Base-by-base conservation (phyloP, 176 grass and related monocot species). In the Lolium rigidum region DNA sequence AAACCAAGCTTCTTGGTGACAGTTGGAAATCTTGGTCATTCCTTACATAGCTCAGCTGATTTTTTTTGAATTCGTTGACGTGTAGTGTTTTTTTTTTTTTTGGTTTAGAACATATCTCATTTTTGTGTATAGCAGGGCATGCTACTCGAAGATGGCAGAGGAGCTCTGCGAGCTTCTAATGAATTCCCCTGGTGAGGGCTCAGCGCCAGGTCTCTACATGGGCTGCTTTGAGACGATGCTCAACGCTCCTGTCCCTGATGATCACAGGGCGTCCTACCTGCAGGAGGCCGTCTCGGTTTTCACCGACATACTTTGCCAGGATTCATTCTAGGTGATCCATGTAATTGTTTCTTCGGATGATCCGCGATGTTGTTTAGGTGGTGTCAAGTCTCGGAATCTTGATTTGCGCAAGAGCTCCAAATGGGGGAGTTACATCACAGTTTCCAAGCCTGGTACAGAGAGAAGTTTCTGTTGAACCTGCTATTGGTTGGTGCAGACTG, bases 91-190 rank as follows among this genome's bases (percentile, higher is more conserved):
- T 28, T 18, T 68, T 15, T 21, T 18, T 75, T 17, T 69, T 60
- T 64, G 4, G 26, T 46, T 28, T 12, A 15, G 44, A 69, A 50
- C 25, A 65, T 81, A 37, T 83, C 12, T 80, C 22, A 81, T 51
- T 43, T 4, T 80, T 39, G 14, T 28, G 49, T 89, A 60, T 39
- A 41, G 55, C 90, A 95, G 96, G 90, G 94, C 79, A 73, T 89
- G 90, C 83, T 98, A 86, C 84, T 90, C 93, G 1, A 98, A 98
- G 74, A 98, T 98, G 93, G 64, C 92, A 41, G 90, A 91, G 47
- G 96, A 95, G 61, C 90, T 98, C 7, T 95, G 89, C 1, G 75
- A 38, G 63, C 81, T 98, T 65, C 50, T 98, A 41, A 58, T 89
- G 24, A 85, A 91, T 25, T 73, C 66, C 22, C 94, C 86, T 10